A percentile compares a stretch with the other conserved stretches of the same genome.
These are phyloP conservation scores for Glycyrrhiza uralensis DNA, from an alignment of 306 rosid species.

Conservation along the genomic window DNA sequence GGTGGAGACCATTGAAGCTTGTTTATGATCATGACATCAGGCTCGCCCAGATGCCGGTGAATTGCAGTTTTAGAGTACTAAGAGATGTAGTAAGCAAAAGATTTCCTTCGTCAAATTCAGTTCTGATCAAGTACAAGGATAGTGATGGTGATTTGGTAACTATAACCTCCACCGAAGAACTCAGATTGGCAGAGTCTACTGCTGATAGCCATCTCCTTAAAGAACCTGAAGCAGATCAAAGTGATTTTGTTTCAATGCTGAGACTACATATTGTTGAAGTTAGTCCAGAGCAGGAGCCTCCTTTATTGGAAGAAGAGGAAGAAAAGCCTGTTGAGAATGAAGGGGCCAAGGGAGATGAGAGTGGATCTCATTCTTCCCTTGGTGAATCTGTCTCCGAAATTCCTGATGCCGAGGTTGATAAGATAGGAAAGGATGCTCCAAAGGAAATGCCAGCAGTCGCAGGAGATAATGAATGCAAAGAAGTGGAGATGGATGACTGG, in stretches of 20 bases:
- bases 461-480: constrained; percentile 80
- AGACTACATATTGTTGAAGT: constrained; percentile 91
- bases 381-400: constrained; percentile 60
- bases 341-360: constrained; percentile 68
- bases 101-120: constrained; percentile 82
- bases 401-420: constrained; percentile 49
- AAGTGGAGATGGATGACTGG: constrained; percentile 99
- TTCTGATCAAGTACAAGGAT: constrained; percentile 87
- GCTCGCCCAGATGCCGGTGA: no score
- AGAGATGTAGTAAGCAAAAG: constrained; percentile 84
- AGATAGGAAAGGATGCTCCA: constrained; percentile 54
- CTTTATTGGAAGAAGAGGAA: constrained; percentile 86
- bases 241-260: constrained; percentile 61
- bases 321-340: constrained; percentile 67
- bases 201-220: constrained; percentile 53
- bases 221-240: constrained; percentile 55
- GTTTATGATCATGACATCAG: no score
- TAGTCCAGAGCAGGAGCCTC: constrained; percentile 90
- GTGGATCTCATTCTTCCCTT: constrained; percentile 62
- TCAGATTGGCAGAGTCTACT: constrained; percentile 75
- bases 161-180: constrained; percentile 83
- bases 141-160: constrained; percentile 92
- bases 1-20: constrained; percentile 63
- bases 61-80: no score
- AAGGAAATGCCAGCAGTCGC: constrained; percentile 53